These are phyloP conservation scores for Prototheca cutis DNA, from an alignment of 163 green algal genomes.

Conservation along the genomic window DNA sequence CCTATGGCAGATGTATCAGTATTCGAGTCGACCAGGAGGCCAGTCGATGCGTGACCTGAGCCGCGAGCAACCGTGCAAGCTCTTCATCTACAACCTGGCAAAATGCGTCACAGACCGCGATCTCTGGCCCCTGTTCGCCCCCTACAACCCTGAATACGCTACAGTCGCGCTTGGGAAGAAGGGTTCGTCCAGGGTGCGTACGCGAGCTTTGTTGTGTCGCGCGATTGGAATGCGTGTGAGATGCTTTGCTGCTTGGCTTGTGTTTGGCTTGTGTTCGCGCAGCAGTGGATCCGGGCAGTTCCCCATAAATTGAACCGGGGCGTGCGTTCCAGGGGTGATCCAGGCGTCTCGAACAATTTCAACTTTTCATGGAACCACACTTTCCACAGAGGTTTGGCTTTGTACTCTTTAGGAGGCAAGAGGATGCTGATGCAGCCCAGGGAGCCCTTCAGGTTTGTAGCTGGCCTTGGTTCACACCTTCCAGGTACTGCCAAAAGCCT, in stretches of 20 bases:
- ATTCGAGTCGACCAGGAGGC: too few species aligned
- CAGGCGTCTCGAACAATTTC: too few species aligned
- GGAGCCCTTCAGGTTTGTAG: slow-evolving; percentile 10
- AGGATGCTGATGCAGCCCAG: neutral
- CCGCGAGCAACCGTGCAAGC: slow-evolving; percentile 1
- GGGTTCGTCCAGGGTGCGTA: slow-evolving; percentile 4
- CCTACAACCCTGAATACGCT: slow-evolving; percentile 8
- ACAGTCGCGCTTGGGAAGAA: slow-evolving; percentile 10
- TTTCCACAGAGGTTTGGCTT: slow-evolving; percentile 24
- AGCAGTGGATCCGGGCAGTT: too few species aligned
- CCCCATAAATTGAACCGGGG: too few species aligned
- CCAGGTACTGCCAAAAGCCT: too few species aligned
- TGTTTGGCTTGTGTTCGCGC: neutral
- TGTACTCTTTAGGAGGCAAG: slow-evolving; percentile 1
- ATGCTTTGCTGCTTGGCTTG: neutral
- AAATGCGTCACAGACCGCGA: slow-evolving; percentile 1
- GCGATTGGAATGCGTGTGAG: too few species aligned
- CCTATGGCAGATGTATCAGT: too few species aligned
- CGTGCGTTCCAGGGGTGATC: too few species aligned
- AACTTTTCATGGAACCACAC: too few species aligned
- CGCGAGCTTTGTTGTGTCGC: too few species aligned
- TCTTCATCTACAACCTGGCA: slow-evolving; percentile 17
- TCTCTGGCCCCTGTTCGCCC: slow-evolving; percentile 7
- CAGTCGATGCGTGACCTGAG: too few species aligned
- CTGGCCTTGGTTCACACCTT: too few species aligned